Percentiles rank a stretch among this genome's conserved stretches.
Evolutionary conservation across 148 eudicot genomes (phyloP).

Genomic region (Gaultheria prostrata): DNA sequence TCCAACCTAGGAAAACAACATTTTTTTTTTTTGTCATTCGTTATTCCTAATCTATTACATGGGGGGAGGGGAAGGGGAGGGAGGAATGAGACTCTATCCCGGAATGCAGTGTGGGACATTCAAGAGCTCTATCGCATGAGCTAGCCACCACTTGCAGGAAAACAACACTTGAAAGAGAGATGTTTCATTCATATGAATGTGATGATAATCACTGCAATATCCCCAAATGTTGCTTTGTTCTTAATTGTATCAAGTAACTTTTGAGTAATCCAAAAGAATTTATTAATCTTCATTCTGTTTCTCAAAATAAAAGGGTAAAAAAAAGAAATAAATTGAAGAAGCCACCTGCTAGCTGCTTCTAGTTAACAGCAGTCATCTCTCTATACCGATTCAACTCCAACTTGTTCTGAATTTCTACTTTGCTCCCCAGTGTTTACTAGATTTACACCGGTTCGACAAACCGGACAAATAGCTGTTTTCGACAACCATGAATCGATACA

Average conservation of each 20-base stretch:
- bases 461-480: constrained; percentile 26
- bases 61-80: too few relatives aligned
- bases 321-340: neutral
- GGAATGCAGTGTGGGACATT: too few relatives aligned
- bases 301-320: neutral
- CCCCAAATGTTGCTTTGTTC: neutral
- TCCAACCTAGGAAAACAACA: neutral
- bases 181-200: neutral
- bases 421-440: constrained; percentile 2
- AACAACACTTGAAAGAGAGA: neutral
- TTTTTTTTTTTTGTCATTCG: too few relatives aligned
- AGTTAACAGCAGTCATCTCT: neutral
- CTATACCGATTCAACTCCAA: constrained; percentile 18
- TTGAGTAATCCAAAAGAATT: neutral
- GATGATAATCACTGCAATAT: neutral
- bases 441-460: constrained; percentile 22
- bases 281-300: neutral
- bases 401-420: constrained; percentile 21
- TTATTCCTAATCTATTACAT: too few relatives aligned
- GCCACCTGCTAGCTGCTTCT: neutral
- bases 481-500: constrained; percentile 40
- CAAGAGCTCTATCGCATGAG: too few relatives aligned
- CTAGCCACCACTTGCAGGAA: too few relatives aligned
- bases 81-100: too few relatives aligned
- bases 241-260: neutral